Evolutionary conservation across 2,329 filamentous ascomycete species (phyloP).

Genomic region (Dactylonectria macrodidyma): DNA sequence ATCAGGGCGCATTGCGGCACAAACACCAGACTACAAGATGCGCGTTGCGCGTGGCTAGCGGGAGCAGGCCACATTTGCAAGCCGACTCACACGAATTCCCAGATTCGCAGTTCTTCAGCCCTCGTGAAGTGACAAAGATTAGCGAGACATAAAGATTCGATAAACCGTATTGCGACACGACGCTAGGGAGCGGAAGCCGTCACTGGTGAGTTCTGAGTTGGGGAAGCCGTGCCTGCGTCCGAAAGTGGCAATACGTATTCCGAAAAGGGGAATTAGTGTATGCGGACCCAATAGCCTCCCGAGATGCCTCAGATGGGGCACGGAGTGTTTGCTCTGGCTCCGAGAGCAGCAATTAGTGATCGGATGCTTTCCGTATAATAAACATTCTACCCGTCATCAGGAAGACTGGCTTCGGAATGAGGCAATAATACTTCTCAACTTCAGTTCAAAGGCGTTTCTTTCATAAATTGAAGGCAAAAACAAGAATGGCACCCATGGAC

Average conservation of each 20-base stretch:
- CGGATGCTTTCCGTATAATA: constrained; percentile 17
- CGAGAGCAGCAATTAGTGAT: background rate
- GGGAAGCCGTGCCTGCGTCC: constrained; percentile 18
- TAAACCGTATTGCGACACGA: background rate
- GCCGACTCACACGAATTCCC: constrained; percentile 17
- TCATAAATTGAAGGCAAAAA: background rate
- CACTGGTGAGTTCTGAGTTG: background rate
- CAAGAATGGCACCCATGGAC: constrained; percentile 32
- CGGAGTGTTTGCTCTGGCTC: background rate
- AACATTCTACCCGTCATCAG: background rate
- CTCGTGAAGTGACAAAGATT: background rate
- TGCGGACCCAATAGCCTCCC: constrained; percentile 31
- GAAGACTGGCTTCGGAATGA: constrained; percentile 1
- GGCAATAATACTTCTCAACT: background rate
- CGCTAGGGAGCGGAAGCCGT: background rate
- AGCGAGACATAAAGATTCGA: background rate
- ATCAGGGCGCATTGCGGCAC: background rate
- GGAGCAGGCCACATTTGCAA: background rate
- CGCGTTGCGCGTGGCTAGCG: background rate
- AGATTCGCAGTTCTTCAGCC: background rate
- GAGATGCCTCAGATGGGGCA: constrained; percentile 12
- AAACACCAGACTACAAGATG: background rate
- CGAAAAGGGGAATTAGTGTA: constrained; percentile 46
- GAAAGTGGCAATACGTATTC: constrained; percentile 43
- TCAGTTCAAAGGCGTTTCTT: background rate